Evolutionary conservation across 2,329 filamentous ascomycete species (phyloP), one percentile per base, ranked within the genome.

Genomic region (Aureobasidium pullulans): DNA sequence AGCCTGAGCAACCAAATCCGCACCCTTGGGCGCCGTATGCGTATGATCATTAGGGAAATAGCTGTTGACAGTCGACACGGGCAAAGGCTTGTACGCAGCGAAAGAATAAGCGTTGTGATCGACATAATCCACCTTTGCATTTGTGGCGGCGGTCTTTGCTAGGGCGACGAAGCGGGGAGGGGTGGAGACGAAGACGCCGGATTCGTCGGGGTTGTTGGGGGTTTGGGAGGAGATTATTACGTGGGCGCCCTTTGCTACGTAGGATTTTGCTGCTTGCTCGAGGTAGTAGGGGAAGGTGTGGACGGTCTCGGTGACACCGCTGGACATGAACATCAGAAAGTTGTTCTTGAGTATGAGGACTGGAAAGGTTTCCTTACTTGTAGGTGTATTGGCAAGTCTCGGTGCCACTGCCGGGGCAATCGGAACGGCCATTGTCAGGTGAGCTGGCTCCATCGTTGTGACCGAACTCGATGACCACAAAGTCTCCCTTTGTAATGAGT

Each of bases 401-500:
- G 7, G 68, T 67, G 13, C 81, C 82, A 0, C 76, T 72, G 2
- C 83, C 83, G 2, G 73, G 68, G 60, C 85, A 88, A 64, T 82
- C 84, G 1, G 79, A 81, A 13, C 84, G 79, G 0, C 81, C 81
- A 64, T 87, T 87, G 69, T 88, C 85, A 11, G 71, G 78, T 1
- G 69, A 70, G 0, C 79, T 79, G 1, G 85, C 84, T 23, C 84
- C 86, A 64, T 89, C 86, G 65, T 89, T 89, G 75, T 89, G 86
- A 0, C 86, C 86, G 66, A 89, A 87, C 66, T 88, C 85, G 57
- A 89, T 87, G 57, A 88, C 76, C 1, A 88, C 84, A 70, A 82
- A 85, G 70, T 89, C 86, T 34, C 83, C 84, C 1, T 75, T 59
- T 66, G 79, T 64, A 28, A 88, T 75, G 2, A 75, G 66, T 34